These are phyloP conservation scores for Arxiozyma slooffiae DNA, from an alignment of 1,139 yeast species.

Conservation along the genomic window DNA sequence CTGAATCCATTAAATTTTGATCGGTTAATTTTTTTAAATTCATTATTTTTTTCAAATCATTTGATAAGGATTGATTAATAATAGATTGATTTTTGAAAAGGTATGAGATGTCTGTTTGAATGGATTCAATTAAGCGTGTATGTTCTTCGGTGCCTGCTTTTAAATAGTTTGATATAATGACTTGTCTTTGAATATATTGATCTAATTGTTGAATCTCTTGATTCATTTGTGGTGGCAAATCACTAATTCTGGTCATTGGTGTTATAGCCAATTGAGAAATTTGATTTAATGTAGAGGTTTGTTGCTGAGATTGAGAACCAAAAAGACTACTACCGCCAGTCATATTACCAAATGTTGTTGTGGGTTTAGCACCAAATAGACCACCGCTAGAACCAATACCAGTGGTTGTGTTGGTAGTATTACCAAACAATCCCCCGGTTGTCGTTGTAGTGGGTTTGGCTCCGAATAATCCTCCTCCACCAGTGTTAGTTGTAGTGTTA, in stretches of 20 bases:
- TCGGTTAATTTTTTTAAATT: constrained; percentile 38
- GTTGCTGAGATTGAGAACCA: constrained; percentile 31
- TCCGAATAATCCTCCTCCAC: constrained; percentile 15
- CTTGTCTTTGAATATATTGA: constrained; percentile 74
- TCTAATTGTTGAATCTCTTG: constrained; percentile 76
- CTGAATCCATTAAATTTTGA: constrained; percentile 44
- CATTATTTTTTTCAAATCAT: constrained; percentile 44
- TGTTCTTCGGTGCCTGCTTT: constrained; percentile 57
- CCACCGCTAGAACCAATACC: too few species aligned
- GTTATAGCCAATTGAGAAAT: constrained; percentile 46
- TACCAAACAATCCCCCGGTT: too few species aligned
- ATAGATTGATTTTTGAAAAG: constrained; percentile 53
- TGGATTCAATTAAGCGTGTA: constrained; percentile 59
- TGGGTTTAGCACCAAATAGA: too few species aligned
- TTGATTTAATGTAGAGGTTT: constrained; percentile 29
- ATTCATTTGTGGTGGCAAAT: constrained; percentile 65
- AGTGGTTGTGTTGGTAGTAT: too few species aligned
- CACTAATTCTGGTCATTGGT: constrained; percentile 80
- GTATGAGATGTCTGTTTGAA: constrained; percentile 77
- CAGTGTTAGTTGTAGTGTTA: constrained; percentile 10
- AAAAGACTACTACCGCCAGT: too few species aligned
- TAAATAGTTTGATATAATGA: constrained; percentile 69
- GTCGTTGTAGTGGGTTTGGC: too few species aligned
- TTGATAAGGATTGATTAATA: constrained; percentile 57
- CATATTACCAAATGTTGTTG: too few species aligned